Evolutionary conservation across 495 filamentous ascomycete genomes (phyloP).

Genomic region (Xylona heveae): DNA sequence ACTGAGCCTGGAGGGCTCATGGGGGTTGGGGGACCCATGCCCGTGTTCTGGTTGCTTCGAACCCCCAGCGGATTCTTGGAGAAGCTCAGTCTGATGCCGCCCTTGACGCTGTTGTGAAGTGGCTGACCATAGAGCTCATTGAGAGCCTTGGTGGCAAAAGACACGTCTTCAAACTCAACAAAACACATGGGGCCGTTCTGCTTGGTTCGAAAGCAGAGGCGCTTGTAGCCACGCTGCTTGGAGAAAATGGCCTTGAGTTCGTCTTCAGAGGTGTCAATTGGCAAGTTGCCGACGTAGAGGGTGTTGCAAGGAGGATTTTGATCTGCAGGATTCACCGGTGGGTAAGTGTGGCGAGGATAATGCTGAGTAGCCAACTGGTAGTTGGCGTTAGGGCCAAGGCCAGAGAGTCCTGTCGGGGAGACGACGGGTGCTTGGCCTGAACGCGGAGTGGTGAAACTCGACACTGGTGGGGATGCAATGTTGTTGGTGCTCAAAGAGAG

Average conservation of each 20-base stretch:
- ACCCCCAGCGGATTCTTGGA: slow-evolving; percentile 96
- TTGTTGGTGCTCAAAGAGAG: slow-evolving; percentile 47
- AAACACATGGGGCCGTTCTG: slow-evolving; percentile 98
- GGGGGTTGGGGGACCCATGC: slow-evolving; percentile 26
- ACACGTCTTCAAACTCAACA: slow-evolving; percentile 92
- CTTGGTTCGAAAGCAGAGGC: slow-evolving; percentile 93
- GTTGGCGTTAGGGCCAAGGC: slow-evolving; percentile 21
- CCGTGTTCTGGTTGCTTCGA: slow-evolving; percentile 44
- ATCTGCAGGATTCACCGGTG: slow-evolving; percentile 85
- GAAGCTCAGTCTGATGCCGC: slow-evolving; percentile 93
- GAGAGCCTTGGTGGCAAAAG: slow-evolving; percentile 80
- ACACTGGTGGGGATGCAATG: slow-evolving; percentile 28
- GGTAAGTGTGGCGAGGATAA: slow-evolving; percentile 48
- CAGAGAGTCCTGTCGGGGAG: slow-evolving; percentile 28
- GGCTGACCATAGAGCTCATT: slow-evolving; percentile 79
- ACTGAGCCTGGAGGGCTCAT: slow-evolving; percentile 26
- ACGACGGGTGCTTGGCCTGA: slow-evolving; percentile 20
- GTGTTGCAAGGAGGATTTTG: slow-evolving; percentile 98
- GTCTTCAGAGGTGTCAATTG: slow-evolving; percentile 85
- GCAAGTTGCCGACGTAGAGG: slow-evolving; percentile 89
- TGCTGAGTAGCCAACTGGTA: slow-evolving; percentile 37
- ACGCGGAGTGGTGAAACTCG: slow-evolving; percentile 28
- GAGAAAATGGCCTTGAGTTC: slow-evolving; percentile 90
- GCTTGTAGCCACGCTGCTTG: slow-evolving; percentile 87
- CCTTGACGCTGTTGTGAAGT: slow-evolving; percentile 84